Base-by-base conservation (phyloP, 768 basidiomycete genomes). In the Lactifluus rugatus region DNA sequence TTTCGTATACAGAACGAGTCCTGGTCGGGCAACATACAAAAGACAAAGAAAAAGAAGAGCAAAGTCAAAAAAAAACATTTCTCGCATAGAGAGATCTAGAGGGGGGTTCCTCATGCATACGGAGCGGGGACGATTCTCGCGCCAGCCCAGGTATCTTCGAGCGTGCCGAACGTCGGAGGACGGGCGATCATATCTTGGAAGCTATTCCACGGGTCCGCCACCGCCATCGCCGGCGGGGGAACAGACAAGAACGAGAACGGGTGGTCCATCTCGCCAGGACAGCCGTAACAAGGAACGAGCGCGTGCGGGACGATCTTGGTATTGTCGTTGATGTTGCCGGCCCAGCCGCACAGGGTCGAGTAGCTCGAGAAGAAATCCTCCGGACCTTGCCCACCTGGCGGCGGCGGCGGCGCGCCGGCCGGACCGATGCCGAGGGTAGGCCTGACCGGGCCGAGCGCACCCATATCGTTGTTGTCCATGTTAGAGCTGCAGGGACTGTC, bases 291-390 rank as follows among this genome's bases (percentile, higher is more conserved):
- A 2, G 42, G 19, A 14, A 48, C 14, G 42, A 54, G 52, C 5
- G 52, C 28, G 1, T 51, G 31, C 2, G 48, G n/a, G 28, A 46
- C 51, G 17, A 41, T 13, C 46, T 53, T 58, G 45, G 21, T 5
- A 21, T 6, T 32, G 45, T 19, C 9, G 45, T 21, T 32, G 25
- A 21, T 9, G 5, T 26, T 21, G 2, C 63, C 63, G 10, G 63
- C 61, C 63, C 63, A 64, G 41, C 53, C 63, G 50, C 60, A 62
- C 21, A 64, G 53, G 6, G 60, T 54, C 56, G 62, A 64, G 16
- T 62, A 64, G 13, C 9, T 55, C n/a, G 63, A 62, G 51, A 57
- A 48, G 56, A 58, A 63, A 23, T 10, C 19, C 11, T 45, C 31
- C 1, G 31, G 56, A 25, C 2, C 46, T n/a, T 34, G 32, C 2